Percentiles rank a stretch among this genome's conserved stretches.
Evolutionary conservation across 139 green algal species (phyloP).

Genomic region (Eudorina sp.): DNA sequence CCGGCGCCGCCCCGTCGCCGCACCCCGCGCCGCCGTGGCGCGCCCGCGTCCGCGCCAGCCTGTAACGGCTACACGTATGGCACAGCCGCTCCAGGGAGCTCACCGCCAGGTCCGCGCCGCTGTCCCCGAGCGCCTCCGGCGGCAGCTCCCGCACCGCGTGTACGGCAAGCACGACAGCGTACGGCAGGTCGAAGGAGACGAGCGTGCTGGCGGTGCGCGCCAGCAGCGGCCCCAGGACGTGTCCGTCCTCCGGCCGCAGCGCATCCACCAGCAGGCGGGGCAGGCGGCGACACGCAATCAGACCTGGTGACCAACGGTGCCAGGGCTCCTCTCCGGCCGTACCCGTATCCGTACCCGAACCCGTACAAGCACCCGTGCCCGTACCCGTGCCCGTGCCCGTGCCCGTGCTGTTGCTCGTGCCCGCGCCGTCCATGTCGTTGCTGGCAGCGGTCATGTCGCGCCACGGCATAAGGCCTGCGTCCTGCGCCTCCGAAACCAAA

Average conservation of each 20-base stretch:
- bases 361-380: too few relatives aligned
- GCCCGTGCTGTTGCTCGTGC: background rate
- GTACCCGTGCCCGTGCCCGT: background rate
- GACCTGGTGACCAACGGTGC: background rate
- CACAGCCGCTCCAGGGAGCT: conserved; percentile 1
- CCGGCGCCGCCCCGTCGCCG: background rate
- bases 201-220: background rate
- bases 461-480: background rate
- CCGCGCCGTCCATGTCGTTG: too few relatives aligned
- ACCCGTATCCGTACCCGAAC: background rate
- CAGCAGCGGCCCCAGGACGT: background rate
- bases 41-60: background rate
- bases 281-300: conserved; percentile 17
- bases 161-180: conserved; percentile 15
- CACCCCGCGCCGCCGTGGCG: background rate
- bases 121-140: background rate
- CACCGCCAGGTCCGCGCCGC: background rate
- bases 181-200: conserved; percentile 14
- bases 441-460: too few relatives aligned
- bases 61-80: background rate
- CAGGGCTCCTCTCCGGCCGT: background rate
- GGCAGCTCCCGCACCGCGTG: background rate
- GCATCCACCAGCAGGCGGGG: conserved; percentile 1
- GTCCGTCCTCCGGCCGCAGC: background rate
- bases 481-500: conserved; percentile 1